Conservation (phyloP, 306 rosid genomes). For the Acacia crassicarpa region DNA sequence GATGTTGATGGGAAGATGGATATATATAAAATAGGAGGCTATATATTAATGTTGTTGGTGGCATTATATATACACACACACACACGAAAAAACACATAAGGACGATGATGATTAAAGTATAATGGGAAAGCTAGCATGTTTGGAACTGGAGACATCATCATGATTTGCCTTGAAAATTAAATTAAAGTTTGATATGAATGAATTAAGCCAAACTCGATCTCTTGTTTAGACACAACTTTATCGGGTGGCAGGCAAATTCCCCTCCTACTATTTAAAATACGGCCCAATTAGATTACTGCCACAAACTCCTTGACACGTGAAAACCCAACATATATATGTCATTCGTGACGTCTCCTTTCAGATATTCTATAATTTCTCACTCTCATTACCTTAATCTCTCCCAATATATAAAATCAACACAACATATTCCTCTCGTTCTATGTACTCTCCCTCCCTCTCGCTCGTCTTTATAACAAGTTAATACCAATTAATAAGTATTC, state of each 20-base stretch:
- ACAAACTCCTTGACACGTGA: constrained; percentile 29
- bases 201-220: constrained; percentile 3
- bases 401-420: too few relatives aligned
- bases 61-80: neutral
- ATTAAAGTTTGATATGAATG: neutral
- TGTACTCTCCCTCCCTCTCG: too few relatives aligned
- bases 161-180: neutral
- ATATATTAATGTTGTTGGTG: neutral
- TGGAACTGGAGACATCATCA: constrained; percentile 34
- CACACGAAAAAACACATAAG: constrained; percentile 27
- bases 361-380: too few relatives aligned
- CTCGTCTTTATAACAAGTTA: too few relatives aligned
- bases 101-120: constrained; percentile 26
- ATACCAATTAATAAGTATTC: too few relatives aligned
- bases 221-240: constrained; percentile 21
- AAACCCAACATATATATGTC: constrained; percentile 25
- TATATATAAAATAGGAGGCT: neutral
- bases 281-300: neutral
- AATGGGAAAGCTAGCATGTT: constrained; percentile 27
- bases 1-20: neutral
- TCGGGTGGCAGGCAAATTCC: neutral
- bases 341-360: constrained; percentile 11
- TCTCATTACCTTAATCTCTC: too few relatives aligned
- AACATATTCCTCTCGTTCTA: too few relatives aligned
- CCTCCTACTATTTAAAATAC: neutral